A percentile compares a stretch with the other conserved stretches of the same genome.
Conservation (phyloP, 139 green algal species). For the Pseudopediastrum boryanum region DNA sequence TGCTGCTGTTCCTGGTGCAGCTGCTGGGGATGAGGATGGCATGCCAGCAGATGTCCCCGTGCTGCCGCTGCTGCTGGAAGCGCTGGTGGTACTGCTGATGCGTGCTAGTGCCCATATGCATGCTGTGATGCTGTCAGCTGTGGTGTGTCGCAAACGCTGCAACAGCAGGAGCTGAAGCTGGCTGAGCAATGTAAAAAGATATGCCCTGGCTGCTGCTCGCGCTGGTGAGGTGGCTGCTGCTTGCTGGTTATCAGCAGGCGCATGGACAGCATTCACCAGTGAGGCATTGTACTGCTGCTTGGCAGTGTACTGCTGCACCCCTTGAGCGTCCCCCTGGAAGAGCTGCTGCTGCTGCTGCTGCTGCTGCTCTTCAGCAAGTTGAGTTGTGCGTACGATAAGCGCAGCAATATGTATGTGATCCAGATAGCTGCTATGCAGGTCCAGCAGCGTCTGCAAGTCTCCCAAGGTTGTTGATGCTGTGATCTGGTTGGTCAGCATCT, state of each 20-base stretch:
- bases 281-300: too few relatives aligned
- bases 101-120: neutral
- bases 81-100: neutral
- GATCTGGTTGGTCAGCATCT: conserved; percentile 34
- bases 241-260: too few relatives aligned
- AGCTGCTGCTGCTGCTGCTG: neutral
- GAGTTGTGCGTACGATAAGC: conserved; percentile 18
- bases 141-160: conserved; percentile 25
- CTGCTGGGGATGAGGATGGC: neutral
- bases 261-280: too few relatives aligned
- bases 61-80: conserved; percentile 5
- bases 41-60: neutral
- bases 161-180: conserved; percentile 6
- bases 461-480: conserved; percentile 3
- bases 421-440: neutral
- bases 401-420: conserved; percentile 32
- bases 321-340: too few relatives aligned
- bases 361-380: neutral
- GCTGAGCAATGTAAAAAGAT: too few relatives aligned
- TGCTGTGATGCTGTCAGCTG: neutral
- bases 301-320: too few relatives aligned
- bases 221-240: conserved; percentile 6
- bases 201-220: conserved; percentile 19
- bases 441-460: conserved; percentile 21
- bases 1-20: neutral